Base-by-base conservation (phyloP, 2,329 filamentous ascomycete genomes). In the Claviceps spartinae region DNA sequence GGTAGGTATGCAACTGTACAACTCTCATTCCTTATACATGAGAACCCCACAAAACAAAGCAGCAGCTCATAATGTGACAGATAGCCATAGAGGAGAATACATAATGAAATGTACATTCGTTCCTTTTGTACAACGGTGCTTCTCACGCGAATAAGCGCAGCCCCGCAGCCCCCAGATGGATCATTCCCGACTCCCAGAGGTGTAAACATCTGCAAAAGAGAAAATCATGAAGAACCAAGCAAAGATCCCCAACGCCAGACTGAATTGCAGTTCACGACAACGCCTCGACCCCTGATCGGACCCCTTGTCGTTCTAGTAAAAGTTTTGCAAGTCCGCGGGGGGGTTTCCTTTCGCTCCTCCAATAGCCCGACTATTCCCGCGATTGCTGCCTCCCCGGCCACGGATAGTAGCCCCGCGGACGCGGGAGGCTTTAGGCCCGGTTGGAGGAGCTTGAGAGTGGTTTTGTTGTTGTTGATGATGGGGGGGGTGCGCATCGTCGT, bases 401-500 rank as follows among this genome's bases (percentile, higher is more conserved):
- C 49, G 50, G 16, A 41, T 18, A 4, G 43, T 26, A 11, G 41
- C 18, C 16, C 50, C 49, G 8, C 50, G 46, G n/a, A n/a, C 50
- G n/a, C 42, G 47, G 7, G 46, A 49, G 30, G 41, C 52, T 42
- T 54, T 54, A 4, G 52, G 52, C 8, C 57, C 55, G n/a, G 55
- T 55, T 44, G 55, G 57, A 26, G 58, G 58, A 20, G 48, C 55
- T 26, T 52, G 54, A 24, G n/a, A 52, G 50, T 46, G 47, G 26
- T 49, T 49, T 8, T 34, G 47, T 37, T 49, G 52, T 8, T 34
- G 56, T 45, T 61, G 58, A 44, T 58, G 42, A 56, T 63, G 63
- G 16, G 14, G 58, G 45, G 58, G 42, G 56, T 63, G 63, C 14
- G 14, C 62, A 56, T 76, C 74, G 47, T 76, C 73, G 55, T 76